These are phyloP conservation scores for Setaria viridis DNA, from an alignment of 202 grass and related monocot species.

Conservation along the genomic window DNA sequence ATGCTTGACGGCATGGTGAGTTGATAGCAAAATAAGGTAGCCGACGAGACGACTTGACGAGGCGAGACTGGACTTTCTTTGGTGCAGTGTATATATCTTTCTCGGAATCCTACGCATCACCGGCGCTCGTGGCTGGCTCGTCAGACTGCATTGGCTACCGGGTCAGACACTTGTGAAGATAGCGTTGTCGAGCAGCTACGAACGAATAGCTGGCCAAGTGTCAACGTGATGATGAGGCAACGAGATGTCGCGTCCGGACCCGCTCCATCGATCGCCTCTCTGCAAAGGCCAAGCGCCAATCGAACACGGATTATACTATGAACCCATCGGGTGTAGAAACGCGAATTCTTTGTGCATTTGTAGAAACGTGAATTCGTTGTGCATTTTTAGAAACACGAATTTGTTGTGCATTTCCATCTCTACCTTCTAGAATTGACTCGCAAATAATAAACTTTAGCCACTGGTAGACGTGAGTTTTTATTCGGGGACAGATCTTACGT, in stretches of 20 bases:
- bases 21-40: too few relatives aligned
- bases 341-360: background rate
- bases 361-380: too few relatives aligned
- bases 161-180: background rate
- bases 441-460: background rate
- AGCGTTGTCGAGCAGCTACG: conserved; percentile 3
- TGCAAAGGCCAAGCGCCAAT: conserved; percentile 21
- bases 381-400: too few relatives aligned
- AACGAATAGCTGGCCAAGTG: background rate
- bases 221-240: background rate
- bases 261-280: background rate
- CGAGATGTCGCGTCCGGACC: conserved; percentile 44
- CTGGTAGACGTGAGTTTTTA: background rate
- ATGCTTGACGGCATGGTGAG: too few relatives aligned
- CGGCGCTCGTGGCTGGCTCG: too few relatives aligned
- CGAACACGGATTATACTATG: background rate
- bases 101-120: too few relatives aligned
- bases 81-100: too few relatives aligned
- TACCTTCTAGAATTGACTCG: background rate
- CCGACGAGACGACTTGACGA: too few relatives aligned
- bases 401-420: background rate
- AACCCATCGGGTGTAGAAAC: background rate
- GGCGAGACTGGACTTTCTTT: too few relatives aligned
- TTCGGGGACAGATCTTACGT: background rate
- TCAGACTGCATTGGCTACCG: background rate